Conservation (phyloP, 2,329 filamentous ascomycete species). For the Zalaria sp. region DNA sequence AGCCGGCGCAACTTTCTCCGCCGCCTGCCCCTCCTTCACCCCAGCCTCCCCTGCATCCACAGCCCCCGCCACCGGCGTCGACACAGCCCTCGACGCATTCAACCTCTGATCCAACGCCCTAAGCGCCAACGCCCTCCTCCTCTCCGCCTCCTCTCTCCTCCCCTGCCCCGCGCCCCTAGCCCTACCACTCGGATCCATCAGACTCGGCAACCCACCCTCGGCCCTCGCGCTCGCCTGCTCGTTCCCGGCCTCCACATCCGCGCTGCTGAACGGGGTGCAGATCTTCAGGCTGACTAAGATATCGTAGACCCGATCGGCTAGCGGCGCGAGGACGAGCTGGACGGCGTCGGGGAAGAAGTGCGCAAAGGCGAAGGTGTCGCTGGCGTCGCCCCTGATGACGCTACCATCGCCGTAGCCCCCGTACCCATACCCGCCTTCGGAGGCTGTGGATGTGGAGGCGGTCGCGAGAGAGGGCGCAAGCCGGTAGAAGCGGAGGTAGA, state of each 20-base stretch:
- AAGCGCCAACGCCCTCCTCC: constrained; percentile 74
- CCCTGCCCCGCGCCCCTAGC: constrained; percentile 37
- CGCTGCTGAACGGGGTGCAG: constrained; percentile 72
- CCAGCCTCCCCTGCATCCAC: no score
- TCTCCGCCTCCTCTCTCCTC: constrained; percentile 81
- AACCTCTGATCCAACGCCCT: constrained; percentile 86
- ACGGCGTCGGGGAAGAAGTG: constrained; percentile 84
- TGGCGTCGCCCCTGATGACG: constrained; percentile 69
- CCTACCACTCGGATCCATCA: constrained; percentile 36
- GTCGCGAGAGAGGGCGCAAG: constrained; percentile 44
- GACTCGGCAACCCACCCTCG: constrained; percentile 45
- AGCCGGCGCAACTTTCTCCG: no score
- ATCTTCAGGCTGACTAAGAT: constrained; percentile 61
- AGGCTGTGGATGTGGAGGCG: constrained; percentile 19
- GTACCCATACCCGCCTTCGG: no score
- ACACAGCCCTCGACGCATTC: constrained; percentile 37
- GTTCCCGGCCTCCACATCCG: constrained; percentile 61
- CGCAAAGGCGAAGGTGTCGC: constrained; percentile 89
- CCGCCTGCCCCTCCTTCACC: no score
- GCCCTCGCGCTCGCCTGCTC: constrained; percentile 54
- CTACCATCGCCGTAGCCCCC: constrained; percentile 31
- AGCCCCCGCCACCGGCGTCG: no score
- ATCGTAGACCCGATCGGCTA: constrained; percentile 64
- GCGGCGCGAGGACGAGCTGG: constrained; percentile 60
- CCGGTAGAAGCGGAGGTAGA: constrained; percentile 93